A percentile compares a stretch with the other conserved stretches of the same genome.
These are phyloP conservation scores for Penicillium sp. DNA, from an alignment of 2,329 filamentous ascomycete genomes.

Conservation along the genomic window DNA sequence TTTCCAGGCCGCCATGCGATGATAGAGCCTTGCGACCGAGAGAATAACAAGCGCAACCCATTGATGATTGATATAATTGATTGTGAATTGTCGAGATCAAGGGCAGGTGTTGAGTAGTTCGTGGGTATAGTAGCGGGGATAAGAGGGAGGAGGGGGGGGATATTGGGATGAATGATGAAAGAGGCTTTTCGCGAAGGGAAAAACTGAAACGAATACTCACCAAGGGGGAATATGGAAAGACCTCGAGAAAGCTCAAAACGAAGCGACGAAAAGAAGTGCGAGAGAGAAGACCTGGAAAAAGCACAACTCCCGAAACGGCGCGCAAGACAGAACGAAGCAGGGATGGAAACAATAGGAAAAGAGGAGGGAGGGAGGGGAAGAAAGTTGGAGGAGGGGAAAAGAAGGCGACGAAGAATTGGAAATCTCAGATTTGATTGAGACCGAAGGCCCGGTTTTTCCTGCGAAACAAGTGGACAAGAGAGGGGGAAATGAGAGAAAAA, in stretches of 20 bases:
- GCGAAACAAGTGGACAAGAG: conserved; percentile 13
- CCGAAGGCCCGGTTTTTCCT: conserved; percentile 7
- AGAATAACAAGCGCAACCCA: not conserved
- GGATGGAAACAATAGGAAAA: conserved; percentile 36
- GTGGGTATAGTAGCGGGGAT: conserved; percentile 2
- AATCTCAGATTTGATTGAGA: conserved; percentile 32
- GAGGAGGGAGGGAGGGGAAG: conserved; percentile 30
- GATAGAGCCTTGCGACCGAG: conserved; percentile 8
- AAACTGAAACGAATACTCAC: conserved; percentile 25
- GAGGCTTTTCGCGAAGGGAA: conserved; percentile 17
- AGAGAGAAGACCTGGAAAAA: conserved; percentile 31
- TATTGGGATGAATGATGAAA: conserved; percentile 24
- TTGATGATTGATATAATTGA: not conserved
- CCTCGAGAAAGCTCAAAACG: conserved; percentile 29
- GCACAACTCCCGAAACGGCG: conserved; percentile 36
- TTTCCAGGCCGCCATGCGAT: not conserved
- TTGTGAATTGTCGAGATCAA: not conserved
- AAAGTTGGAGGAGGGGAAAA: conserved; percentile 29
- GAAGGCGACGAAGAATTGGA: conserved; percentile 34
- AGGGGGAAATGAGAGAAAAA: conserved; percentile 19
- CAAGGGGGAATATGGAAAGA: conserved; percentile 31
- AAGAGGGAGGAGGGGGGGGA: not conserved
- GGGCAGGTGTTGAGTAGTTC: not conserved
- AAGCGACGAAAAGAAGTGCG: conserved; percentile 19
- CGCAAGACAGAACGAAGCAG: conserved; percentile 36